A percentile compares a stretch with the other conserved stretches of the same genome.
Evolutionary conservation across 345 rosid species (phyloP).

Genomic region (Theobroma cacao): DNA sequence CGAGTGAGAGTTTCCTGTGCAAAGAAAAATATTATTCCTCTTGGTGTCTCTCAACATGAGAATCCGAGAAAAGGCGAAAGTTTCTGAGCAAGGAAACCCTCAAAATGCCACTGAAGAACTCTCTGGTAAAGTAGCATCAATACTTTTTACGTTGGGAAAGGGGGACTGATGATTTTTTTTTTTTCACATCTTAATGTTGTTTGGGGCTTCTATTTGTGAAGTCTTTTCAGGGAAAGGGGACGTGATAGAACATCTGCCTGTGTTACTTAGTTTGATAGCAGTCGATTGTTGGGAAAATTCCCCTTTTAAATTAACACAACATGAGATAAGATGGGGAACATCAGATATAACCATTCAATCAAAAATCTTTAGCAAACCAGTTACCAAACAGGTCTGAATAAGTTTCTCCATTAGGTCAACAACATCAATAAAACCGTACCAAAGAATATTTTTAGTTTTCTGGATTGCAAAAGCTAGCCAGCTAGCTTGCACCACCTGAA

Average conservation of each 20-base stretch:
- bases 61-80: conserved; percentile 16
- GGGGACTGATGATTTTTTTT: neutral
- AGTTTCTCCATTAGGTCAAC: neutral
- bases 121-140: neutral
- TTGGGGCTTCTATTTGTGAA: neutral
- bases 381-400: neutral
- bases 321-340: neutral
- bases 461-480: neutral
- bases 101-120: neutral
- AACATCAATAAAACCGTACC: neutral
- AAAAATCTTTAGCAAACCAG: neutral
- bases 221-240: conserved; percentile 2
- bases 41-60: conserved; percentile 3
- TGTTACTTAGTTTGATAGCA: neutral
- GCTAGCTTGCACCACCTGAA: neutral
- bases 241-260: neutral
- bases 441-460: conserved; percentile 6
- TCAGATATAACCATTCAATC: neutral
- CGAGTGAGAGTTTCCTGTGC: neutral
- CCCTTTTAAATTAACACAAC: neutral
- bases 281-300: neutral
- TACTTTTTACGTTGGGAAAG: conserved; percentile 17
- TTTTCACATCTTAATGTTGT: neutral
- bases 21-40: neutral
- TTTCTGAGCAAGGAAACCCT: neutral